These are phyloP conservation scores for Citrus maxima DNA, from an alignment of 345 rosid species.

Conservation along the genomic window DNA sequence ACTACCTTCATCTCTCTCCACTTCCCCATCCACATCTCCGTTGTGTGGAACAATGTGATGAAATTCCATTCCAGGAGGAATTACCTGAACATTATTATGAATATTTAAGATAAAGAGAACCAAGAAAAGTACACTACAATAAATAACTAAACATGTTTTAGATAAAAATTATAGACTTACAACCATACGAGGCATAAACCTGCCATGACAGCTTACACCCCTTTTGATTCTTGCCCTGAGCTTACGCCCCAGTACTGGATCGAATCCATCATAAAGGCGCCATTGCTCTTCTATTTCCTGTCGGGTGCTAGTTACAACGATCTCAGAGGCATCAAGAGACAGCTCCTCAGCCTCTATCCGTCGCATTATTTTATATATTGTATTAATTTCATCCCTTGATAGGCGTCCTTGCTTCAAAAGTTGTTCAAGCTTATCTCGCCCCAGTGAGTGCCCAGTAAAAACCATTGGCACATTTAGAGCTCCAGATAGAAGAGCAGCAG, in stretches of 20 bases:
- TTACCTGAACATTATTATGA: conserved; percentile 43
- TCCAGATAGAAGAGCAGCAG: conserved; percentile 77
- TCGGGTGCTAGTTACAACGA: conserved; percentile 66
- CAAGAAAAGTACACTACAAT: not conserved
- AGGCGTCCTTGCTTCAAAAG: conserved; percentile 66
- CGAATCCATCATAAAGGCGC: conserved; percentile 83
- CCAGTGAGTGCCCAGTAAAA: conserved; percentile 83
- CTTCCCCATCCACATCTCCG: conserved; percentile 67
- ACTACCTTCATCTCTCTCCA: conserved; percentile 50
- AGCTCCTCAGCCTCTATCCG: conserved; percentile 80
- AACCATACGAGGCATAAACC: conserved; percentile 72
- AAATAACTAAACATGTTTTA: conserved; percentile 11
- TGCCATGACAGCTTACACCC: conserved; percentile 68
- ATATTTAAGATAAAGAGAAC: not conserved
- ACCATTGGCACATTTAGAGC: conserved; percentile 83
- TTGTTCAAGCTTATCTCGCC: conserved; percentile 78
- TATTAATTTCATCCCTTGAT: conserved; percentile 61
- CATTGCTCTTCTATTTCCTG: conserved; percentile 82
- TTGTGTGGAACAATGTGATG: conserved; percentile 73
- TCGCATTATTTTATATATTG: conserved; percentile 65
- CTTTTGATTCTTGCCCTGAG: conserved; percentile 75
- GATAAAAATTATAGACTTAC: conserved; percentile 41
- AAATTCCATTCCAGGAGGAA: conserved; percentile 98
- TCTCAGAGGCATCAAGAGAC: conserved; percentile 68
- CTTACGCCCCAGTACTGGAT: conserved; percentile 59